These are phyloP conservation scores for Datisca glomerata DNA, from an alignment of 306 rosid species.

Conservation along the genomic window DNA sequence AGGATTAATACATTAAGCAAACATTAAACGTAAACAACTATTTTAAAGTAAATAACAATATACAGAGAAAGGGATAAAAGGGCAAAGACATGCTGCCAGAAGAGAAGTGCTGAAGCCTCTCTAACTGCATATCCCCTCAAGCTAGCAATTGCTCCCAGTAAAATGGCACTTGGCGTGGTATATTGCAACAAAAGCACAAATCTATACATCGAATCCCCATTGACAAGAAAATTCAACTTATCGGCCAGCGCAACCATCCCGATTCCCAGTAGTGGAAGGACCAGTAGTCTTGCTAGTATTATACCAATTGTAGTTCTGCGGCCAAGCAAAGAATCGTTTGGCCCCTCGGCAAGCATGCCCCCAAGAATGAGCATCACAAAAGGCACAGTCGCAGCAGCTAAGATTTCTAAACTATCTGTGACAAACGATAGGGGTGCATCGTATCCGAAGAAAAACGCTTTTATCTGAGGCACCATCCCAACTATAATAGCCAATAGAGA, in stretches of 20 bases:
- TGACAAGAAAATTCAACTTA: slow-evolving; percentile 34
- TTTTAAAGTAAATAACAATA: slow-evolving; percentile 41
- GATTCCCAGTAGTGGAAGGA: slow-evolving; percentile 70
- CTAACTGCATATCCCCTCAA: slow-evolving; percentile 75
- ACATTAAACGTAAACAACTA: background rate
- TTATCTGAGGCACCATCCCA: slow-evolving; percentile 52
- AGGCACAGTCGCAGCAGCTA: slow-evolving; percentile 75
- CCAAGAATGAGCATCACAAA: slow-evolving; percentile 80
- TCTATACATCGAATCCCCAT: slow-evolving; percentile 43
- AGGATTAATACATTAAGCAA: background rate
- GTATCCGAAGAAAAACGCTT: slow-evolving; percentile 40
- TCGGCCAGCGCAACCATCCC: slow-evolving; percentile 44
- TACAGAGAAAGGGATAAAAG: slow-evolving; percentile 62
- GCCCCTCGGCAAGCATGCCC: slow-evolving; percentile 90
- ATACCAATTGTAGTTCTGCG: slow-evolving; percentile 62
- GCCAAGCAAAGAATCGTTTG: slow-evolving; percentile 67
- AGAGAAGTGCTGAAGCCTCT: slow-evolving; percentile 79
- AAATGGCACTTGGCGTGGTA: slow-evolving; percentile 81
- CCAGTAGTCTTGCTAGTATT: slow-evolving; percentile 64
- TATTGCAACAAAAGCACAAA: slow-evolving; percentile 74
- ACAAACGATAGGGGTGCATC: slow-evolving; percentile 47
- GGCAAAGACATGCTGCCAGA: slow-evolving; percentile 78
- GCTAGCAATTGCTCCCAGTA: slow-evolving; percentile 83
- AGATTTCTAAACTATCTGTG: slow-evolving; percentile 58
- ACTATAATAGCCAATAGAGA: slow-evolving; percentile 58